Evolutionary conservation across 164 flowering plant genomes (phyloP), one percentile per base, ranked within the genome.

Genomic region (Euptelea pleiosperma): DNA sequence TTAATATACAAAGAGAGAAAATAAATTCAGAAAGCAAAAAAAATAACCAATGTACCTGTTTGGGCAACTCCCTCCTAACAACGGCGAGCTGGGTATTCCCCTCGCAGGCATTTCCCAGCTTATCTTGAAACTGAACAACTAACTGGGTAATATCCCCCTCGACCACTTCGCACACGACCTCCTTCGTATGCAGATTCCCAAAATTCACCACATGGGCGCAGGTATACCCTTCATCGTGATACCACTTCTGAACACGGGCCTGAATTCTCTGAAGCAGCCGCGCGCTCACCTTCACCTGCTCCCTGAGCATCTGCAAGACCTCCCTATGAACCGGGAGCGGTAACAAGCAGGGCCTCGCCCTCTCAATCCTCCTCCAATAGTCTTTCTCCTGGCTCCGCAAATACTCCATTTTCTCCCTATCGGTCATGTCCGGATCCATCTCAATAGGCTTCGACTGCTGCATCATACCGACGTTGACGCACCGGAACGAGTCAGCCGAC

Each of bases 121-220:
- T 94, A 74, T 94, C 99, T 70, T 80, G 93, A 56, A 84, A 91
- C 72, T 91, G 97, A 5, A 94, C 65, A 16, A 63, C 78, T 70
- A 86, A 8, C 67, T 86, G 87, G 0, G 98, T 90, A 57, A 93
- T 80, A 69, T 94, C 99, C 29, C 99, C 99, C 66, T 94, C 99
- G 59, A 87, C 96, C 33, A 94, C 97, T 82, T 94, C 99, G 57
- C 99, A 94, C n/a, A 91, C 96, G 7, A 94, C 91, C 68, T 94
- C 96, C 55, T 77, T 79, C 0, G 99, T 94, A 62, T 91, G 89
- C 83, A 94, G 72, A 62, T 94, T 91, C 58, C 99, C 99, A 57
- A 94, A 91, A 75, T 91, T 94, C 52, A 89, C 96, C 11, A 94
- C 97, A 61, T 91, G 96, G 0, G 97, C 99, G 45, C 95, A 91